A percentile compares a stretch with the other conserved stretches of the same genome.
phyloP scores from a whole-genome alignment of 1,139 yeast genomes.

The Scheffersomyces parashehatae region DNA sequence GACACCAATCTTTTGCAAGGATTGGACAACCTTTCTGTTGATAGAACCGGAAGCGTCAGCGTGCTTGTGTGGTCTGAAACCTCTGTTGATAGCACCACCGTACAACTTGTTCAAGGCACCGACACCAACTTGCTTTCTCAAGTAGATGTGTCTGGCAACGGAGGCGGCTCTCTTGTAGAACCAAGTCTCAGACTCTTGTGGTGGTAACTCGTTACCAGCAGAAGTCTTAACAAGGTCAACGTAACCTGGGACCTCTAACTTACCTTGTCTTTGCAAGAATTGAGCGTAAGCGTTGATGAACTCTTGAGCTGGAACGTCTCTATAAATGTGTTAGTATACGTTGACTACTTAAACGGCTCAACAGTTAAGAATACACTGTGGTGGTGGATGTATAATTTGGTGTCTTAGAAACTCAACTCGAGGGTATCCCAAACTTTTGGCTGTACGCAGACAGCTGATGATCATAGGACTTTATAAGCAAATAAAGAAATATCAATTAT shows the following conservation, averaged over 20 bases:
- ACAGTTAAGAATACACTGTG: too few relatives aligned
- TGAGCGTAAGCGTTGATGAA: constrained; percentile 99
- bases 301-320: constrained; percentile 99
- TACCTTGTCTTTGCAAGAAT: constrained; percentile 99
- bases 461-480: too few relatives aligned
- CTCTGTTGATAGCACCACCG: constrained; percentile 99
- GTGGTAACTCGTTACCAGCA: constrained; percentile 98
- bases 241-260: constrained; percentile 99
- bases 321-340: constrained; percentile 42
- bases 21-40: constrained; percentile 98
- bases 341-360: neutral
- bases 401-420: too few relatives aligned
- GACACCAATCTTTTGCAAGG: constrained; percentile 98
- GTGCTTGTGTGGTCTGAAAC: constrained; percentile 98
- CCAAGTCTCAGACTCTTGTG: constrained; percentile 99
- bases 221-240: constrained; percentile 99
- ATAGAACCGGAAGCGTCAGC: constrained; percentile 98
- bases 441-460: too few relatives aligned
- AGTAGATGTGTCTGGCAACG: constrained; percentile 99
- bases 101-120: constrained; percentile 98
- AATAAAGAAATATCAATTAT: too few relatives aligned
- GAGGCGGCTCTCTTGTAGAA: constrained; percentile 99
- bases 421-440: too few relatives aligned
- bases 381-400: too few relatives aligned
- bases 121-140: constrained; percentile 99